phyloP scores from a whole-genome alignment of 2,329 filamentous ascomycete species.

The Fusarium tuaranense region DNA sequence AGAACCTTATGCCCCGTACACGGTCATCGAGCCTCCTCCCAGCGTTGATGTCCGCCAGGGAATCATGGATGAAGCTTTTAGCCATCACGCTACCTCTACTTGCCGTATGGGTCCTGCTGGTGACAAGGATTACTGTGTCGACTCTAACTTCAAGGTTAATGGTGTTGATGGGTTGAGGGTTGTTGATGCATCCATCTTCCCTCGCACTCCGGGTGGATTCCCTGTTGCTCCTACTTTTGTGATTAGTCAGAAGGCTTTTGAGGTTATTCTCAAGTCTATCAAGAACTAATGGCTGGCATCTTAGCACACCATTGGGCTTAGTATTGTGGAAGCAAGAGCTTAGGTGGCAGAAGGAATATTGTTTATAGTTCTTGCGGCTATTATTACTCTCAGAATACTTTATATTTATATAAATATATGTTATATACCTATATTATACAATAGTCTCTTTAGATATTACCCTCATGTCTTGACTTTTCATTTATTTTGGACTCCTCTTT shows the following conservation, averaged over 20 bases:
- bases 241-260: slow-evolving; percentile 30
- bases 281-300: neutral
- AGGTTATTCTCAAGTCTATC: neutral
- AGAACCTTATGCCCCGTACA: slow-evolving; percentile 37
- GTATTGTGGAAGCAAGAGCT: neutral
- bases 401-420: neutral
- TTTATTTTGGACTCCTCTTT: too few species aligned
- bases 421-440: neutral
- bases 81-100: slow-evolving; percentile 69
- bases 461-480: too few species aligned
- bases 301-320: neutral
- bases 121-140: slow-evolving; percentile 65
- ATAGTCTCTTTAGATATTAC: too few species aligned
- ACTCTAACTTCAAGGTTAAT: slow-evolving; percentile 66
- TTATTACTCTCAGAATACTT: neutral
- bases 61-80: slow-evolving; percentile 63
- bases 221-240: slow-evolving; percentile 30
- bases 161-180: slow-evolving; percentile 66
- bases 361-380: neutral
- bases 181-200: slow-evolving; percentile 70
- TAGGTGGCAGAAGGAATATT: neutral
- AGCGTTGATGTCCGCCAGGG: slow-evolving; percentile 59
- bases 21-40: slow-evolving; percentile 48
- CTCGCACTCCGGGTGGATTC: slow-evolving; percentile 41
- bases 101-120: slow-evolving; percentile 65